These are phyloP conservation scores for Diaporthe eres DNA, from an alignment of 2,329 filamentous ascomycete species.

Conservation along the genomic window DNA sequence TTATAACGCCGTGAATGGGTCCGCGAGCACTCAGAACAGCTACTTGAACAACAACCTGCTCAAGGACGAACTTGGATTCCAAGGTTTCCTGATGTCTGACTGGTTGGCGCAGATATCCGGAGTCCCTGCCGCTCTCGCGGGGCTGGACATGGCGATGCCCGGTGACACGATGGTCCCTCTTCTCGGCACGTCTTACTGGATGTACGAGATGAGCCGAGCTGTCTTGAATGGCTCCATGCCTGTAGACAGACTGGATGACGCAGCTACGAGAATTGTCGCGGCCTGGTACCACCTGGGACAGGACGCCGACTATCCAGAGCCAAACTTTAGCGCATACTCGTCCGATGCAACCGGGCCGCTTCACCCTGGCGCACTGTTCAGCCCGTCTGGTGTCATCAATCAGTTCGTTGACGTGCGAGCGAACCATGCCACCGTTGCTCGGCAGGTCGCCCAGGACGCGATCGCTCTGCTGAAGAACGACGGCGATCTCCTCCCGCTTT, in stretches of 20 bases:
- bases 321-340: slow-evolving; percentile 74
- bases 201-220: slow-evolving; percentile 66
- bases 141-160: slow-evolving; percentile 75
- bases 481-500: slow-evolving; percentile 67
- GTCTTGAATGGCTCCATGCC: slow-evolving; percentile 71
- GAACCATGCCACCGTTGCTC: slow-evolving; percentile 64
- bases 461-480: slow-evolving; percentile 76
- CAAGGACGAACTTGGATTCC: slow-evolving; percentile 85
- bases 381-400: slow-evolving; percentile 75
- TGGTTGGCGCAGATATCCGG: slow-evolving; percentile 85
- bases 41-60: slow-evolving; percentile 81
- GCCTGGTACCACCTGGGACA: slow-evolving; percentile 73
- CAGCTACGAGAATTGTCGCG: slow-evolving; percentile 70
- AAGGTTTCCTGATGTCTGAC: slow-evolving; percentile 85
- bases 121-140: slow-evolving; percentile 79
- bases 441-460: slow-evolving; percentile 69
- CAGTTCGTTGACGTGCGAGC: slow-evolving; percentile 75
- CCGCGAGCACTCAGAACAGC: slow-evolving; percentile 84
- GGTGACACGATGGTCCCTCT: slow-evolving; percentile 72
- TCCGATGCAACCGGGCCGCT: slow-evolving; percentile 66
- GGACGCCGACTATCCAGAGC: slow-evolving; percentile 67
- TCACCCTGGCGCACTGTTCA: slow-evolving; percentile 71
- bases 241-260: slow-evolving; percentile 68
- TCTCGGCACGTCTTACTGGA: slow-evolving; percentile 67
- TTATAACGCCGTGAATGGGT: slow-evolving; percentile 83